A percentile compares a stretch with the other conserved stretches of the same genome.
Evolutionary conservation across 306 rosid genomes (phyloP).

Genomic region (Macrotyloma uniflorum): DNA sequence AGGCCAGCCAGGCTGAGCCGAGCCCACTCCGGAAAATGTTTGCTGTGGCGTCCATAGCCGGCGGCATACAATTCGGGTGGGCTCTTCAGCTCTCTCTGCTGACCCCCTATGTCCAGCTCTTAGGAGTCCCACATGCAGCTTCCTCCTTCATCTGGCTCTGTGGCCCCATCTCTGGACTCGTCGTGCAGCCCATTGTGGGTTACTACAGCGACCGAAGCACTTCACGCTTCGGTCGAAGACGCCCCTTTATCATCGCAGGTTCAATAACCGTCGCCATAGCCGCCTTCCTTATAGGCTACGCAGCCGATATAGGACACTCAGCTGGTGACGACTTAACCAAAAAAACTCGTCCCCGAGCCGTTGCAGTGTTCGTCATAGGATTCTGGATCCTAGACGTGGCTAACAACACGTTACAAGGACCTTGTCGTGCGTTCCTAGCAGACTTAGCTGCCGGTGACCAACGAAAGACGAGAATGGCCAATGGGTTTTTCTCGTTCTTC

Average conservation of each 20-base stretch:
- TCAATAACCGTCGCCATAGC: conserved; percentile 46
- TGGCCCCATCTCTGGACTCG: conserved; percentile 70
- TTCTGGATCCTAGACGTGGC: conserved; percentile 80
- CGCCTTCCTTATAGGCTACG: conserved; percentile 71
- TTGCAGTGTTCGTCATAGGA: conserved; percentile 54
- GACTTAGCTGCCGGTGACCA: conserved; percentile 56
- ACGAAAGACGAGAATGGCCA: conserved; percentile 42
- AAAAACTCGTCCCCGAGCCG: conserved; percentile 41
- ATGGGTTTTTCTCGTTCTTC: conserved; percentile 67
- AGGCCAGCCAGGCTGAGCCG: background rate
- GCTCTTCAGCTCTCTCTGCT: conserved; percentile 72
- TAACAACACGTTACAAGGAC: conserved; percentile 75
- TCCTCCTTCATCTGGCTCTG: conserved; percentile 83
- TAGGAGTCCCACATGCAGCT: conserved; percentile 73
- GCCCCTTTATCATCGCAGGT: conserved; percentile 61
- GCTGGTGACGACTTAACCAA: conserved; percentile 40
- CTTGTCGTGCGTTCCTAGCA: conserved; percentile 61
- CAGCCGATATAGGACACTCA: conserved; percentile 69
- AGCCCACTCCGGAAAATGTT: conserved; percentile 46
- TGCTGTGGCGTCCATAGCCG: conserved; percentile 67
- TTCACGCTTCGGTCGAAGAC: conserved; percentile 75
- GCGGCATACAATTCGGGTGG: conserved; percentile 87
- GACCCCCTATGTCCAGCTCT: conserved; percentile 74
- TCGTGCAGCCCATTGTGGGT: conserved; percentile 75
- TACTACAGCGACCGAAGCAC: conserved; percentile 69